Evolutionary conservation across 306 rosid species (phyloP).

Genomic region (Rosa multiflora): DNA sequence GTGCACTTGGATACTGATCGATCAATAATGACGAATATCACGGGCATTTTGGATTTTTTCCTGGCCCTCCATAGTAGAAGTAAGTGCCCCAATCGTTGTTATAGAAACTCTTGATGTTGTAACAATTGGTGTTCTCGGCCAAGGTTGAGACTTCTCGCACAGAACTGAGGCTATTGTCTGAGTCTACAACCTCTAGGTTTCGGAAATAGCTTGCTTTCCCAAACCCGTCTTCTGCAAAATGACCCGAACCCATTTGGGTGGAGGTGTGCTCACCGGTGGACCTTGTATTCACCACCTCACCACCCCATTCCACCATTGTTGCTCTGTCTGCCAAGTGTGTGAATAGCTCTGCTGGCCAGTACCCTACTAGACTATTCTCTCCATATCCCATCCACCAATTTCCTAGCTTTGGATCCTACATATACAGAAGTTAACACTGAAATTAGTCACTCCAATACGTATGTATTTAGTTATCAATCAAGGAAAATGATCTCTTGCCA

Average conservation of each 20-base stretch:
- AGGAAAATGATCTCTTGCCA: background rate
- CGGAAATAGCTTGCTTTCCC: slow-evolving; percentile 92
- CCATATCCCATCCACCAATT: slow-evolving; percentile 99
- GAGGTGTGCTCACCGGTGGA: slow-evolving; percentile 71
- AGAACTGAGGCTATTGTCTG: slow-evolving; percentile 68
- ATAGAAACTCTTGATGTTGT: slow-evolving; percentile 63
- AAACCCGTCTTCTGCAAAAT: slow-evolving; percentile 74
- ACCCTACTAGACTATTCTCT: slow-evolving; percentile 68
- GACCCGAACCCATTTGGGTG: slow-evolving; percentile 94
- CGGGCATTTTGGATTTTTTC: slow-evolving; percentile 58
- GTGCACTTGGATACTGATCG: background rate
- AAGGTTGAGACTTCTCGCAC: slow-evolving; percentile 56
- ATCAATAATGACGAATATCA: slow-evolving; percentile 16
- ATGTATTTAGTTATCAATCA: background rate
- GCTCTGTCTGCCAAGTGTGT: slow-evolving; percentile 80
- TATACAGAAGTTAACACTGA: background rate
- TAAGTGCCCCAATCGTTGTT: slow-evolving; percentile 79
- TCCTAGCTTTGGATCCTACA: slow-evolving; percentile 81
- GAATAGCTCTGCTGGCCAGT: slow-evolving; percentile 91
- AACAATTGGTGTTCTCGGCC: slow-evolving; percentile 81
- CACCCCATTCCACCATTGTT: slow-evolving; percentile 99
- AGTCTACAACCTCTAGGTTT: slow-evolving; percentile 83
- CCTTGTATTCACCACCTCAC: slow-evolving; percentile 82
- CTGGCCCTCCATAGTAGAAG: slow-evolving; percentile 94
- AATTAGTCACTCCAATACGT: background rate